These are phyloP conservation scores for Aspergillus cejpii DNA, from an alignment of 2,329 filamentous ascomycete species.

Conservation along the genomic window DNA sequence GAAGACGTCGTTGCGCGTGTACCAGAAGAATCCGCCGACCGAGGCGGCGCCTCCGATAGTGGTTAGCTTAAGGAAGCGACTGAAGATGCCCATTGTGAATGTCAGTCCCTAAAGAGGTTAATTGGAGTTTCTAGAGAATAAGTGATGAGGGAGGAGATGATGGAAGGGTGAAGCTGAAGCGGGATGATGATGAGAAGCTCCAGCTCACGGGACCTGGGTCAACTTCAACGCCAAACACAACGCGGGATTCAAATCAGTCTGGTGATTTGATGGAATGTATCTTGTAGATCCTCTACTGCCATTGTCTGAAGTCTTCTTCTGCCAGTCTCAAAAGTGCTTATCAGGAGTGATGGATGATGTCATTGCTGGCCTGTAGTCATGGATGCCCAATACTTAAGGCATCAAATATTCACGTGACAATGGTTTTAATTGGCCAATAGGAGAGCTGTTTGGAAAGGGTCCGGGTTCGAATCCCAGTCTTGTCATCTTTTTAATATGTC, in stretches of 20 bases:
- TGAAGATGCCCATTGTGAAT: conserved; percentile 49
- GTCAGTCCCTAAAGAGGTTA: neutral
- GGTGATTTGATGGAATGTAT: neutral
- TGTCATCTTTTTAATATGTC: no score
- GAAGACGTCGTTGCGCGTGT: conserved; percentile 51
- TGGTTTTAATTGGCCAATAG: no score
- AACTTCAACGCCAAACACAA: no score
- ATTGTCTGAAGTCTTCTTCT: neutral
- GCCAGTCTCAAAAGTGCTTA: no score
- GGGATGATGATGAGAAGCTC: neutral
- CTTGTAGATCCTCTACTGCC: no score
- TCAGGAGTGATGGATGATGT: no score
- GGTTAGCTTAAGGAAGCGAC: conserved; percentile 39
- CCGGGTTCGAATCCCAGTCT: no score
- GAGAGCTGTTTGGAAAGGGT: no score
- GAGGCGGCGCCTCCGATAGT: conserved; percentile 46
- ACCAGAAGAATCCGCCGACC: conserved; percentile 48
- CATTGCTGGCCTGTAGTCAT: no score
- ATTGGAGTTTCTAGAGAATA: neutral
- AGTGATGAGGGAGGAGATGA: conserved; percentile 1
- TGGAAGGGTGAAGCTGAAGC: neutral
- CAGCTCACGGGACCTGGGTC: neutral
- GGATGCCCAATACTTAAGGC: no score
- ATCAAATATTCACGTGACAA: no score
- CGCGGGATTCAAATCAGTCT: neutral